Evolutionary conservation across 176 grass and related monocot genomes (phyloP).

Genomic region (Miscanthus lutarioriparius): DNA sequence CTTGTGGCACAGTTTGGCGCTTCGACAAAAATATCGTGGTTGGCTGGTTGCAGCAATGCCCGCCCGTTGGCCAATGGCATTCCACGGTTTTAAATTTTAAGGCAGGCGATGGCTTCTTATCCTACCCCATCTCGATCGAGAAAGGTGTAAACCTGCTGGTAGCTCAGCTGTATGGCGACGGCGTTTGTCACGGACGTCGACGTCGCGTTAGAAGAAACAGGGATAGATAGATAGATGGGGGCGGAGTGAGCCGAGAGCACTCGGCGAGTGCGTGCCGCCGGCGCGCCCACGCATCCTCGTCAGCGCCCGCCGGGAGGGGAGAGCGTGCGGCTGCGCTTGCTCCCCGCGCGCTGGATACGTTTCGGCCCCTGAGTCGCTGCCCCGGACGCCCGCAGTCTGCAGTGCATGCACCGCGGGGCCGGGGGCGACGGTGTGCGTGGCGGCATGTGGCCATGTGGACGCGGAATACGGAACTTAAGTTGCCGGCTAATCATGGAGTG

Average conservation of each 20-base stretch:
- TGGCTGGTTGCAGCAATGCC: no score
- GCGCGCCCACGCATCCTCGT: constrained; percentile 16
- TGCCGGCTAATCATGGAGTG: neutral
- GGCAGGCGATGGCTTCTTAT: no score
- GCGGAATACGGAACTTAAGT: neutral
- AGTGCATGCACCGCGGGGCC: neutral
- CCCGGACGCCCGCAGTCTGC: no score
- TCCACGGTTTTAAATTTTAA: no score
- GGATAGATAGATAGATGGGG: no score
- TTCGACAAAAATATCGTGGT: no score
- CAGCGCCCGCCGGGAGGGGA: neutral
- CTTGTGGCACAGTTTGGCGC: neutral
- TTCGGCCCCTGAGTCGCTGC: constrained; percentile 9
- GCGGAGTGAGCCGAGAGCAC: no score
- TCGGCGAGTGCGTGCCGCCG: neutral
- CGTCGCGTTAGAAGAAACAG: neutral
- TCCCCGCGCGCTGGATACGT: neutral
- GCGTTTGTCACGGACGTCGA: neutral
- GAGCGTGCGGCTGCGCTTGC: constrained; percentile 44
- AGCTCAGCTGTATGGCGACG: no score
- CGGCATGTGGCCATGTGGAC: neutral
- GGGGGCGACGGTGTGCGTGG: no score
- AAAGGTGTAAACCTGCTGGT: neutral
- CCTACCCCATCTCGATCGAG: neutral
- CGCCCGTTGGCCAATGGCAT: no score